These are phyloP conservation scores for Simmondsia chinensis DNA, from an alignment of 148 eudicot genomes.

Conservation along the genomic window DNA sequence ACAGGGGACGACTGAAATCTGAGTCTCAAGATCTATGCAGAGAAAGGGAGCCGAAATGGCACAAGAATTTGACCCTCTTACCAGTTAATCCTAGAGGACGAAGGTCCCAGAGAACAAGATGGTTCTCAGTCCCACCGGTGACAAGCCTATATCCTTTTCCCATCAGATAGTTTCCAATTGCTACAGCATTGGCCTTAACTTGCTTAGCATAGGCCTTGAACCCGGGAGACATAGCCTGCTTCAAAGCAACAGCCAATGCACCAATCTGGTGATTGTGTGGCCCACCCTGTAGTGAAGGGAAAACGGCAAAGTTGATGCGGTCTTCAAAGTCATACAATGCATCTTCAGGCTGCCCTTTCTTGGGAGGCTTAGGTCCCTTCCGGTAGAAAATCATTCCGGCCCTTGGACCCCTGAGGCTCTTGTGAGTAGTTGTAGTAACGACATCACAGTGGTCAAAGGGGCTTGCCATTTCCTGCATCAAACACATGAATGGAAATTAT, in stretches of 20 bases:
- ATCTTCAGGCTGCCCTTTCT: conserved; percentile 34
- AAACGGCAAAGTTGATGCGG: conserved; percentile 82
- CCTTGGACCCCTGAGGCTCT: conserved; percentile 97
- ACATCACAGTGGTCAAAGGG: conserved; percentile 89
- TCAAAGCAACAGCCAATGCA: conserved; percentile 78
- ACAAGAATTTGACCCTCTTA: too few relatives aligned
- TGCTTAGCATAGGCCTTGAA: conserved; percentile 42
- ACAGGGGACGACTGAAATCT: too few relatives aligned
- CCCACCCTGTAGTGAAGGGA: conserved; percentile 93
- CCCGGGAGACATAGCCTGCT: conserved; percentile 71
- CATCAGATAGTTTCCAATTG: conserved; percentile 55
- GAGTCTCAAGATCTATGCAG: too few relatives aligned
- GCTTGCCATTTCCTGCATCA: too few relatives aligned
- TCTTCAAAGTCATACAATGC: conserved; percentile 56
- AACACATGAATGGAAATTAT: too few relatives aligned
- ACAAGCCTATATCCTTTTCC: conserved; percentile 75
- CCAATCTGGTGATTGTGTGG: conserved; percentile 97
- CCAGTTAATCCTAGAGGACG: conserved; percentile 84
- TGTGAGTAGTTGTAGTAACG: conserved; percentile 93
- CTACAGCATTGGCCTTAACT: conserved; percentile 80
- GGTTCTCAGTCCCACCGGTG: conserved; percentile 91
- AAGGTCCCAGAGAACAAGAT: conserved; percentile 85
- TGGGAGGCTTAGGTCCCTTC: conserved; percentile 44
- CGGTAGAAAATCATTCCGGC: conserved; percentile 95
- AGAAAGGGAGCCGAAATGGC: too few relatives aligned